These are phyloP conservation scores for Plectosphaerella sp. DNA, from an alignment of 2,329 filamentous ascomycete species.

Conservation along the genomic window DNA sequence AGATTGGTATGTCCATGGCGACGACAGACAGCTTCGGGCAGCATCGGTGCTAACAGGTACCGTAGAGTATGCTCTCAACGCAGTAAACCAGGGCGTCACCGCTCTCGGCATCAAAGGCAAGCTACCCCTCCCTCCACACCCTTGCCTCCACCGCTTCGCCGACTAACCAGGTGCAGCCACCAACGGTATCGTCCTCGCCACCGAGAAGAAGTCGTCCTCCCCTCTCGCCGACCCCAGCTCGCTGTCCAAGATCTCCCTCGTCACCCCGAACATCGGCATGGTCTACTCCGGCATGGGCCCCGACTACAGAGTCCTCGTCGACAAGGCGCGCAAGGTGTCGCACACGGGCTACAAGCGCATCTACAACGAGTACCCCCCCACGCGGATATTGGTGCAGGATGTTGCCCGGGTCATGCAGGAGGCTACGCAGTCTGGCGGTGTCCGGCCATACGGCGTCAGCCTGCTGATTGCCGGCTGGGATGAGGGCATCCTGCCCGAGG, in stretches of 20 bases:
- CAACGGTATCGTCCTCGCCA: conserved; percentile 97
- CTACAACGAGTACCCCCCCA: conserved; percentile 99
- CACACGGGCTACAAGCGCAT: conserved; percentile 99
- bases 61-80: conserved; percentile 96
- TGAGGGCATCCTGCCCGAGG: conserved; percentile 87
- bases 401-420: conserved; percentile 98
- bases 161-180: conserved; percentile 59
- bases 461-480: conserved; percentile 97
- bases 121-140: conserved; percentile 10
- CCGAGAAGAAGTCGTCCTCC: conserved; percentile 98
- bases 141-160: background rate
- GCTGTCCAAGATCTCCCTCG: conserved; percentile 93
- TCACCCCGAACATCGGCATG: conserved; percentile 99
- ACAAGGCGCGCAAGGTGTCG: conserved; percentile 96
- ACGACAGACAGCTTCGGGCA: background rate
- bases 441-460: conserved; percentile 93
- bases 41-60: background rate
- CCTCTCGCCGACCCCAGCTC: conserved; percentile 94
- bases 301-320: conserved; percentile 94
- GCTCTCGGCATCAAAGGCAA: conserved; percentile 96
- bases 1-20: conserved; percentile 64
- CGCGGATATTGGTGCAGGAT: conserved; percentile 97
- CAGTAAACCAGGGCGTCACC: conserved; percentile 98
- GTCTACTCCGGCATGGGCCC: conserved; percentile 99
- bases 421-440: conserved; percentile 95